Base-by-base conservation (phyloP, 345 rosid species). In the Crucihimalaya himalaica region DNA sequence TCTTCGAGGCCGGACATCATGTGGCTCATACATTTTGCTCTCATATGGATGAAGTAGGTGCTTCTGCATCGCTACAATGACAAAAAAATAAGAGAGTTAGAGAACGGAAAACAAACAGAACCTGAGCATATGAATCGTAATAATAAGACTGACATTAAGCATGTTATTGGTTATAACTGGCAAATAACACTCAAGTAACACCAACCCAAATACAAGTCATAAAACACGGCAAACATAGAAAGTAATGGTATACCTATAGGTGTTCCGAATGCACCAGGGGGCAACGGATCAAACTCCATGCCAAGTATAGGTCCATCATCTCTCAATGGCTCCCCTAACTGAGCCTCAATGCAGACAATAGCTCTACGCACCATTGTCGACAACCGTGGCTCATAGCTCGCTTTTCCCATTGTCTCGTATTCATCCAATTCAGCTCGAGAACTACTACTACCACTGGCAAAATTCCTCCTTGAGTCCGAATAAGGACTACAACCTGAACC, bases 301-400 rank as follows among this genome's bases (percentile, higher is more conserved):
- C 99, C 99, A 13, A 96, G 89, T 55, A 86, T 87, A 4, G 99
- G 99, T 3, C 99, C 99, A 80, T 90, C 98, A 67, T 96, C 99
- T 71, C 99, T 84, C 82, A 96, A 72, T 0, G 98, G 86, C 88
- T 90, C 96, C 19, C 98, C 99, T 83, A 96, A 74, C 83, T 92
- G 99, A 1, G 89, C 84, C 85, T 96, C 99, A 83, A 96, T 96
- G 32, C 95, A 89, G 8, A 88, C 90, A 73, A 96, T 85, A 18
- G 96, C 98, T 80, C 95, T 84, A 53, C 90, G 96, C 79, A 90
- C 96, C 86, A 89, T 83, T 23, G 83, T 63, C 5, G 98, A 83
- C 85, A 84, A 85, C 15, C 81, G 89, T 0, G 98, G 85, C 81
- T 95, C 94, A 10, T 79, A 81, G 46, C 81, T 82, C 71, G 90